These are phyloP conservation scores for Hymenoscyphus fraxineus DNA, from an alignment of 2,329 filamentous ascomycete species.

Conservation along the genomic window DNA sequence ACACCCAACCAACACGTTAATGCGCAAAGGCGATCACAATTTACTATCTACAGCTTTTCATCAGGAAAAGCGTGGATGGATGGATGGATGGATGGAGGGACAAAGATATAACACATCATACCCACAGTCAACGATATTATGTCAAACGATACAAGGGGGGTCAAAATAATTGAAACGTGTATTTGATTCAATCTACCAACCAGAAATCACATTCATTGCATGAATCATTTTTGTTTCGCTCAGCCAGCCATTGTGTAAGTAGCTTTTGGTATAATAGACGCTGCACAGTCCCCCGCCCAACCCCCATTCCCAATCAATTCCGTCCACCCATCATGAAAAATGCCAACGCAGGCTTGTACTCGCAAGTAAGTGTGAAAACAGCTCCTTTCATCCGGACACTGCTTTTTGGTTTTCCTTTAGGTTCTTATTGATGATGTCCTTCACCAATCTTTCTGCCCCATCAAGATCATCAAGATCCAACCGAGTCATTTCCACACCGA, in stretches of 20 bases:
- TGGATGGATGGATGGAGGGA: no score
- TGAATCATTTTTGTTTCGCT: not conserved
- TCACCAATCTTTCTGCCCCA: not conserved
- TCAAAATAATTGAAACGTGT: no score
- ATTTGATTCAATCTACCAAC: no score
- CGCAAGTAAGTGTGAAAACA: not conserved
- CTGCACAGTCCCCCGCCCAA: not conserved
- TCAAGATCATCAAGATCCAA: not conserved
- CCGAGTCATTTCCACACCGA: not conserved
- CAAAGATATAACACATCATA: no score
- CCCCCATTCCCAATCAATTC: not conserved
- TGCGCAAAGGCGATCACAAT: no score
- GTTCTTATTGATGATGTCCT: not conserved
- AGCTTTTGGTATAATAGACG: constrained; percentile 1
- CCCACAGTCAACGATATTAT: no score
- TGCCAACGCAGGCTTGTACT: not conserved
- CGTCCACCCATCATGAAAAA: not conserved
- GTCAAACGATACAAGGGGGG: no score
- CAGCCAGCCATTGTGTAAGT: not conserved
- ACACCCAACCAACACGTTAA: no score
- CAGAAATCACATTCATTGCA: not conserved
- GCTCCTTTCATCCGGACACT: not conserved
- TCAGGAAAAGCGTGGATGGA: no score
- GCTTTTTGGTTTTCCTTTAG: not conserved
- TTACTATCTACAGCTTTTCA: no score